Evolutionary conservation across 139 green algal species (phyloP).

Genomic region (Chlamydomonas sp.): DNA sequence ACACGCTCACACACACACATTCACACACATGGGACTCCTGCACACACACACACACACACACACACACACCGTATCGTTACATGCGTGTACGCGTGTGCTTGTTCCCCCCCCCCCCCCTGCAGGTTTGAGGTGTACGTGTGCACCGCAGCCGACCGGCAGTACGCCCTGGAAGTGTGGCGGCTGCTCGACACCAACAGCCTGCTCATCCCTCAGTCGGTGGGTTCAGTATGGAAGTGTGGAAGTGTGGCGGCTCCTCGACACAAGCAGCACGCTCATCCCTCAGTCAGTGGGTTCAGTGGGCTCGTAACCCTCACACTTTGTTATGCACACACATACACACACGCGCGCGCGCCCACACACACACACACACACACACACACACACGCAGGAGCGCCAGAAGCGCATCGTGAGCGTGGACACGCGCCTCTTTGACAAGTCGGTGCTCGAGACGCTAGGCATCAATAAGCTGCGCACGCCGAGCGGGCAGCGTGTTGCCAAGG

Average conservation of each 20-base stretch:
- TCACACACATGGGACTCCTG: no score
- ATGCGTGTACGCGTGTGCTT: no score
- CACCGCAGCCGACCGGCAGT: constrained; percentile 72
- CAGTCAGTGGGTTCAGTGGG: background rate
- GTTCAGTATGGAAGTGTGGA: constrained; percentile 37
- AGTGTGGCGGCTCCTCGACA: constrained; percentile 77
- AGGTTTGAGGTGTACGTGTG: constrained; percentile 78
- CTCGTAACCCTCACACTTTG: no score
- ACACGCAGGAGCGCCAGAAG: background rate
- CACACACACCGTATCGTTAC: no score
- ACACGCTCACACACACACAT: no score
- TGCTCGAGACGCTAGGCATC: constrained; percentile 8
- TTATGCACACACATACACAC: no score
- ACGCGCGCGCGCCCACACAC: no score
- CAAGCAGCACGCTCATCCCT: constrained; percentile 25
- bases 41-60: no score
- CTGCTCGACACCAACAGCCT: constrained; percentile 54
- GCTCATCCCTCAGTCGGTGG: constrained; percentile 26
- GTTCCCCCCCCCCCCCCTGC: background rate
- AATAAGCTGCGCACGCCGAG: background rate
- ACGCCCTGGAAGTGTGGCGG: constrained; percentile 80
- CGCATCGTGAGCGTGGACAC: constrained; percentile 9
- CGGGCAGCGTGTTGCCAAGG: background rate
- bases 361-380: no score
- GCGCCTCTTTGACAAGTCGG: background rate